A percentile compares a stretch with the other conserved stretches of the same genome.
phyloP scores from a whole-genome alignment of 805 yeast species.

The Candida easanensis region DNA sequence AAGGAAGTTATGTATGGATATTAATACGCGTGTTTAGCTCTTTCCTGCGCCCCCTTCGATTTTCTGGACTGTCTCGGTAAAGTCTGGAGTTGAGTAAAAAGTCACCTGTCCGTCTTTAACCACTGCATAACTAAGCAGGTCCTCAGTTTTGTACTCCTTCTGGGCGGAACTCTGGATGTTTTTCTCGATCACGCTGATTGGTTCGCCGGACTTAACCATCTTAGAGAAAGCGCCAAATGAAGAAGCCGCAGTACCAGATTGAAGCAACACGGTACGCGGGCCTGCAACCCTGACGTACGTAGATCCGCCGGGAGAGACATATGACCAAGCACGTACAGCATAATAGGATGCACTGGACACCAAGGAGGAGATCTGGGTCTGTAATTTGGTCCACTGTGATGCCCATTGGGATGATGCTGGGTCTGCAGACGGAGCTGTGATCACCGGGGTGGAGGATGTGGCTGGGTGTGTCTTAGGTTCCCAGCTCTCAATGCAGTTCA shows the following conservation, averaged over 20 bases:
- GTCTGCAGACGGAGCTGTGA: too few relatives aligned
- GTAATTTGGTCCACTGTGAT: slow-evolving; percentile 1
- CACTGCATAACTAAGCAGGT: slow-evolving; percentile 47
- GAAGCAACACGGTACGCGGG: slow-evolving; percentile 34
- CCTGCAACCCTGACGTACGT: slow-evolving; percentile 49
- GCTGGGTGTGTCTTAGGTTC: background rate
- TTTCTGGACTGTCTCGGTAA: slow-evolving; percentile 34
- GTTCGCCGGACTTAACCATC: slow-evolving; percentile 1
- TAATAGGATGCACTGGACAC: background rate
- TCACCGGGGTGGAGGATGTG: too few relatives aligned
- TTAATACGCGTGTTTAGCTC: too few relatives aligned
- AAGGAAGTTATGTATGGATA: too few relatives aligned
- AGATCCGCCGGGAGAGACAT: background rate
- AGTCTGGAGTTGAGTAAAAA: slow-evolving; percentile 44
- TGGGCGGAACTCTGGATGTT: slow-evolving; percentile 4
- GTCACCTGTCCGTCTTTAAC: slow-evolving; percentile 40
- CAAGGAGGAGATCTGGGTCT: background rate
- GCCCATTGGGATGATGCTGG: too few relatives aligned
- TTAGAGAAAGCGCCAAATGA: background rate
- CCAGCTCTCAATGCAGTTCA: slow-evolving; percentile 13
- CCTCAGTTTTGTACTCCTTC: slow-evolving; percentile 31
- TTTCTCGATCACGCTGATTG: slow-evolving; percentile 13
- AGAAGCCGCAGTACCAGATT: slow-evolving; percentile 14
- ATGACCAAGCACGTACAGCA: background rate
- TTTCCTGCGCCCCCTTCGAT: slow-evolving; percentile 21